These are phyloP conservation scores for Phytophthora multivora DNA, from an alignment of 352 stramenopile genomes.

Conservation along the genomic window DNA sequence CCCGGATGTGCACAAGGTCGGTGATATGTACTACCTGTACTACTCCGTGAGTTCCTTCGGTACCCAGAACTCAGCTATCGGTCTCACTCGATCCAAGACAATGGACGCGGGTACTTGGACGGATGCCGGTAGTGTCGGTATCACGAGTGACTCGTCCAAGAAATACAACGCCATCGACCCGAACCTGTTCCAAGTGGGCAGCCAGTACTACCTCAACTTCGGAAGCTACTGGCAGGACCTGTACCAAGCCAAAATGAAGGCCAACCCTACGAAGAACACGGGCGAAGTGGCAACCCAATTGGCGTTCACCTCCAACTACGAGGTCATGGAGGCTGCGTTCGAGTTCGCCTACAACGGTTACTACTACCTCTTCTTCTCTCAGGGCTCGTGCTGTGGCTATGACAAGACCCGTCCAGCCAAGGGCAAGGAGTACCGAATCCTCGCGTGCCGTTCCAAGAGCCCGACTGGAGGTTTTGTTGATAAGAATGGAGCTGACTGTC, in stretches of 20 bases:
- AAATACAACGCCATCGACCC: conserved; percentile 65
- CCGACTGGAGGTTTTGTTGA: conserved; percentile 46
- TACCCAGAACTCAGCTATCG: conserved; percentile 49
- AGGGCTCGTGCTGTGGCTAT: conserved; percentile 44
- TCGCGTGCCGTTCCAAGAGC: conserved; percentile 43
- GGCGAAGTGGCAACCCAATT: conserved; percentile 26
- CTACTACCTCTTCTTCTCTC: conserved; percentile 57
- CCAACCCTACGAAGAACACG: conserved; percentile 22
- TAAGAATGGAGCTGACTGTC: conserved; percentile 35
- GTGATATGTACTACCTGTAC: conserved; percentile 60
- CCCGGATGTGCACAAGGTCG: conserved; percentile 51
- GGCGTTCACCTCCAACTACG: conserved; percentile 39
- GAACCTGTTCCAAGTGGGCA: conserved; percentile 43
- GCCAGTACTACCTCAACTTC: conserved; percentile 51
- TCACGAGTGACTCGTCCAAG: conserved; percentile 40
- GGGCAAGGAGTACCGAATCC: conserved; percentile 60
- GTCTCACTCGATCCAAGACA: conserved; percentile 45
- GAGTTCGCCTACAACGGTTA: conserved; percentile 42
- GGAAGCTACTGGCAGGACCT: conserved; percentile 51
- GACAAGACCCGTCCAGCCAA: conserved; percentile 34
- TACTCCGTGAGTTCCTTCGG: conserved; percentile 62
- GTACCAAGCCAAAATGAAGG: conserved; percentile 38
- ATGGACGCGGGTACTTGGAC: conserved; percentile 50
- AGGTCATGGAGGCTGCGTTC: conserved; percentile 44
- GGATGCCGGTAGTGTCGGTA: conserved; percentile 38